These are phyloP conservation scores for Rhizopogon salebrosus DNA, from an alignment of 768 basidiomycete genomes.

Conservation along the genomic window DNA sequence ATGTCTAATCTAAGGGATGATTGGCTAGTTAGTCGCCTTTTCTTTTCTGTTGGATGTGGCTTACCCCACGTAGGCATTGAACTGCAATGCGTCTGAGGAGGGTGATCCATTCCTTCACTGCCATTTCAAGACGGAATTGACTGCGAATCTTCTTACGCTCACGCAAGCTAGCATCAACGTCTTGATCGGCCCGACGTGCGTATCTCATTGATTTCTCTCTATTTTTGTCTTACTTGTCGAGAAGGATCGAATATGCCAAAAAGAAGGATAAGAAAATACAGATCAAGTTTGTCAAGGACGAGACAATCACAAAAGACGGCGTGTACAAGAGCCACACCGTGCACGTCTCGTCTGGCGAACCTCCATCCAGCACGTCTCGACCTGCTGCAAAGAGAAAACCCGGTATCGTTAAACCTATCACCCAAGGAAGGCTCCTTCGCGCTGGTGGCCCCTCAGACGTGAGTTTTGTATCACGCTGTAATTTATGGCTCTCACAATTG, in stretches of 20 bases:
- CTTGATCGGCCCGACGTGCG: slow-evolving; percentile 73
- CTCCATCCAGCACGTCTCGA: slow-evolving; percentile 72
- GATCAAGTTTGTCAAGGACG: slow-evolving; percentile 88
- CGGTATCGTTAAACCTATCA: slow-evolving; percentile 79
- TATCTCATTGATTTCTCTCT: slow-evolving; percentile 6
- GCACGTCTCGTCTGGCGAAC: slow-evolving; percentile 83
- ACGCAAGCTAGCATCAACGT: slow-evolving; percentile 75
- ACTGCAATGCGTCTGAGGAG: slow-evolving; percentile 77
- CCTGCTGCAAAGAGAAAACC: slow-evolving; percentile 86
- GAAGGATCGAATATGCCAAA: slow-evolving; percentile 83
- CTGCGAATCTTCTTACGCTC: slow-evolving; percentile 72
- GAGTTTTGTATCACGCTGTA: slow-evolving; percentile 9
- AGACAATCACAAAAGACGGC: slow-evolving; percentile 73
- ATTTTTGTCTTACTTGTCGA: slow-evolving; percentile 9
- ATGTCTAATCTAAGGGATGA: slow-evolving; percentile 92
- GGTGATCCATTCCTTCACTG: slow-evolving; percentile 92
- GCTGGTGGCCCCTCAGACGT: slow-evolving; percentile 72
- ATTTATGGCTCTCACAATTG: slow-evolving; percentile 5
- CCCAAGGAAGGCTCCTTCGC: slow-evolving; percentile 74
- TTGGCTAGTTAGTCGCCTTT: slow-evolving; percentile 69
- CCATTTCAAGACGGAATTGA: slow-evolving; percentile 93
- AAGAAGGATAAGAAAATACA: slow-evolving; percentile 93
- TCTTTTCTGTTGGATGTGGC: background rate
- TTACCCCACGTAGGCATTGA: slow-evolving; percentile 57
- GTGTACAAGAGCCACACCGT: slow-evolving; percentile 92